Evolutionary conservation across 78 protist species (phyloP).

Genomic region (Dictyostelium brefeldianum): DNA sequence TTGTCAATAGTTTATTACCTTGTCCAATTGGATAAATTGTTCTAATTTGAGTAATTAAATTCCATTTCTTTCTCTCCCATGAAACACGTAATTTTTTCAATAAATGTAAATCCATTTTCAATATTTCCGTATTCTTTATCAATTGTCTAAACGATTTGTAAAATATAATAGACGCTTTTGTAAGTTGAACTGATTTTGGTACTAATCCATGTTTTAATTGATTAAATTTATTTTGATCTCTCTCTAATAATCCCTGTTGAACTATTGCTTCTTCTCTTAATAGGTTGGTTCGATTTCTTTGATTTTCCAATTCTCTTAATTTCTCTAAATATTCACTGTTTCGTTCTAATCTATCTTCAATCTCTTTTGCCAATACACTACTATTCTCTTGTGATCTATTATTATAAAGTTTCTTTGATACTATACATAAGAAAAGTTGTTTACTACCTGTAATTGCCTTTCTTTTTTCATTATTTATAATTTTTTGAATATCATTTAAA

Average conservation of each 20-base stretch:
- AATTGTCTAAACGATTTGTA: background rate
- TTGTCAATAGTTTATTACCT: conserved; percentile 36
- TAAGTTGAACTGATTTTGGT: conserved; percentile 30
- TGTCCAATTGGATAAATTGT: conserved; percentile 62
- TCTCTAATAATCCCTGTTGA: conserved; percentile 23
- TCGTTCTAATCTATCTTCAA: conserved; percentile 35
- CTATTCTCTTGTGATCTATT: background rate
- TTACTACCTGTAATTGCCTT: conserved; percentile 47
- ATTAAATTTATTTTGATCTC: conserved; percentile 43
- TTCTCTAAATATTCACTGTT: conserved; percentile 32
- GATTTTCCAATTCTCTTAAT: conserved; percentile 3
- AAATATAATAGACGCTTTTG: conserved; percentile 41
- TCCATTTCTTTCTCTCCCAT: conserved; percentile 67
- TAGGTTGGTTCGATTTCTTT: conserved; percentile 22
- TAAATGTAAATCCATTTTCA: conserved; percentile 35
- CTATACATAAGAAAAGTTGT: conserved; percentile 24
- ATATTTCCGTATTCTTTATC: conserved; percentile 12
- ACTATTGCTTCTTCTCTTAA: conserved; percentile 28
- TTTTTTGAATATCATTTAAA: conserved; percentile 44
- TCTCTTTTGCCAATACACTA: background rate
- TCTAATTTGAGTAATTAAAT: conserved; percentile 61
- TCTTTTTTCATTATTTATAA: conserved; percentile 12
- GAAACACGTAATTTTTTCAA: conserved; percentile 17
- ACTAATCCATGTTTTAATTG: conserved; percentile 22
- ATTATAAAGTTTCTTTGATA: conserved; percentile 34